These are phyloP conservation scores for Cadophora malorum DNA, from an alignment of 2,329 filamentous ascomycete genomes.

Conservation along the genomic window DNA sequence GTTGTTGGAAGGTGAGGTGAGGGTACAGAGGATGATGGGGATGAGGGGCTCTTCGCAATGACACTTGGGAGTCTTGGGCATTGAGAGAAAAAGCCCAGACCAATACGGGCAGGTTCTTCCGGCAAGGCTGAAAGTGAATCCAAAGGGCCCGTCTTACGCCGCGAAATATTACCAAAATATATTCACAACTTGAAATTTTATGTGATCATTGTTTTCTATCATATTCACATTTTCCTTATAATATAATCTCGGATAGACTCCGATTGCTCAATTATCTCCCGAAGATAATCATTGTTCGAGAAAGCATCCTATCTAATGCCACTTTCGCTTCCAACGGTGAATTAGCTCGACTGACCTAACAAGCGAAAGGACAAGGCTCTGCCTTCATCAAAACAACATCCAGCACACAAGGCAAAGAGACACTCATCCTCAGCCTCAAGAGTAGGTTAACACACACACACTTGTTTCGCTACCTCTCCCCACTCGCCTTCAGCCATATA, in stretches of 20 bases:
- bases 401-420: not conserved
- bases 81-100: constrained; percentile 1
- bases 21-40: constrained; percentile 1
- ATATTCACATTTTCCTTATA: not conserved
- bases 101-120: not conserved
- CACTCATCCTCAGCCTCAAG: not conserved
- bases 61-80: constrained; percentile 7
- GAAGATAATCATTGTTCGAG: not conserved
- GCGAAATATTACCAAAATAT: not conserved
- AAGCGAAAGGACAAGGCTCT: constrained; percentile 5
- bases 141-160: not conserved
- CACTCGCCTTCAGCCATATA: not conserved
- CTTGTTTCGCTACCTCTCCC: not conserved
- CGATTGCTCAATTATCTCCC: no score
- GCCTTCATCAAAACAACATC: not conserved
- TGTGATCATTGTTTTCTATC: not conserved
- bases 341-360: no score
- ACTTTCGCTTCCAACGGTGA: no score
- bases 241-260: no score
- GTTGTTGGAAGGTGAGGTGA: not conserved
- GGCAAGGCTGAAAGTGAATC: constrained; percentile 9
- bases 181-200: not conserved
- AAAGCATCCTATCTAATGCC: no score
- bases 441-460: constrained; percentile 1
- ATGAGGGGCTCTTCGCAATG: constrained; percentile 11